Percentiles rank a stretch among this genome's conserved stretches.
Evolutionary conservation across 768 basidiomycete genomes (phyloP).

Genomic region (Tylopilus balloui): DNA sequence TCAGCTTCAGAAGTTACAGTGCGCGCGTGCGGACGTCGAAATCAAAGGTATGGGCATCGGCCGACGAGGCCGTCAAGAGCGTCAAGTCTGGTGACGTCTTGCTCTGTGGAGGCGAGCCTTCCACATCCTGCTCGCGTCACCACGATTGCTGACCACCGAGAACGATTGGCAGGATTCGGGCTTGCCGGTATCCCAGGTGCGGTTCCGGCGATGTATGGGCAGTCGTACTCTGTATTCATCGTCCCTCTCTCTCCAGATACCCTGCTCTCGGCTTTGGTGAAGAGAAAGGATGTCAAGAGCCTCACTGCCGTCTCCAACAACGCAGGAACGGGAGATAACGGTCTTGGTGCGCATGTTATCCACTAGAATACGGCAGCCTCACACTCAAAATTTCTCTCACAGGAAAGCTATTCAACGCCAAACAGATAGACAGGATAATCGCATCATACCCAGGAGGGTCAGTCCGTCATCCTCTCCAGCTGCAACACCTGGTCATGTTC

Average conservation of each 20-base stretch:
- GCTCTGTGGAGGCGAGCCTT: conserved; percentile 70
- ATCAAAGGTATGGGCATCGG: conserved; percentile 75
- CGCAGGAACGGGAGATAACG: conserved; percentile 65
- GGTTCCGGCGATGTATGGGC: conserved; percentile 3
- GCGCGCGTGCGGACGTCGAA: conserved; percentile 26
- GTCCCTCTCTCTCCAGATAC: conserved; percentile 53
- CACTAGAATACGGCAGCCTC: neutral
- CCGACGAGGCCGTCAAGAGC: conserved; percentile 78
- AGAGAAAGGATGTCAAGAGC: conserved; percentile 65
- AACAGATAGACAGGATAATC: conserved; percentile 79
- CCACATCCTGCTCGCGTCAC: neutral
- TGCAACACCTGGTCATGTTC: neutral
- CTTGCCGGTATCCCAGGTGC: conserved; percentile 83
- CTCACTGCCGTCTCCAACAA: conserved; percentile 89
- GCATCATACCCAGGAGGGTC: conserved; percentile 88
- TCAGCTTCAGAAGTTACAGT: conserved; percentile 25
- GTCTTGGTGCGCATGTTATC: conserved; percentile 48
- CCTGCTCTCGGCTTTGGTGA: conserved; percentile 70
- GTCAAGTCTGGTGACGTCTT: conserved; percentile 76
- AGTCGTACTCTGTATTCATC: neutral
- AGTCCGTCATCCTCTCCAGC: conserved; percentile 15
- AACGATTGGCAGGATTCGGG: conserved; percentile 64
- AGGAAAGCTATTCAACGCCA: conserved; percentile 72
- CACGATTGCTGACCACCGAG: neutral
- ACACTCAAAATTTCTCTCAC: neutral